Base-by-base conservation (phyloP, 169 alveolate genomes). In the Cryptosporidium xiaoi region DNA sequence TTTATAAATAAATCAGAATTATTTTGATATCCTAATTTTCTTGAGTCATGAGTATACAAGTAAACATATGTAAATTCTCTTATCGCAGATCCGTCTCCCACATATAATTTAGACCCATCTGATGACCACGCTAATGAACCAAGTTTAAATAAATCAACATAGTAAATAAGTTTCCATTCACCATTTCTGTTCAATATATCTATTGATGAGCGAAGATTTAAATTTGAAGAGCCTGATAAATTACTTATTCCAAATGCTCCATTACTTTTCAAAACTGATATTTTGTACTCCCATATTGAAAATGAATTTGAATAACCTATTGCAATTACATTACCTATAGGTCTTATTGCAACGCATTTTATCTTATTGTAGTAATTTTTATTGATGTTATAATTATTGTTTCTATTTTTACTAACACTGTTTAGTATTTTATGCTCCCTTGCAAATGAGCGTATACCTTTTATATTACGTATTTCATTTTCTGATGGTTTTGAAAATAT, bases 11-110 rank as follows among this genome's bases (percentile, higher is more conserved):
- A 33, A 20, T 60, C 69, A 24, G 69, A 44, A 20, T 77, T 62
- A 10, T 58, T 40, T 27, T 62, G 20, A 44, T 46, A 60, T 16
- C 71, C 77, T 36, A 60, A 15, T 29, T 77, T 48, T 60, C 24
- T 77, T 10, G 87, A 77, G n/a, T 77, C 71, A 10, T 29, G 24
- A 1, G 69, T 77, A 20, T 44, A 27, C 6, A 77, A 31, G 50
- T 77, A 77, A 3, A 48, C 40, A 29, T 60, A 77, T 44, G 40
- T 16, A 77, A 77, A 77, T 16, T 56, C 87, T 27, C 87, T 56
- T 34, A 77, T 77, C 13, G 77, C 53, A 18, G 87, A 77, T 10
- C 87, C 87, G 40, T 77, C 87, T 44, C 87, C 87, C 18, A 60
- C 64, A 46, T 77, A 77, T 7, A 77, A 18, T 10, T 55, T 56